Evolutionary conservation across 352 stramenopile genomes (phyloP).

Genomic region (Phytophthora pistaciae): DNA sequence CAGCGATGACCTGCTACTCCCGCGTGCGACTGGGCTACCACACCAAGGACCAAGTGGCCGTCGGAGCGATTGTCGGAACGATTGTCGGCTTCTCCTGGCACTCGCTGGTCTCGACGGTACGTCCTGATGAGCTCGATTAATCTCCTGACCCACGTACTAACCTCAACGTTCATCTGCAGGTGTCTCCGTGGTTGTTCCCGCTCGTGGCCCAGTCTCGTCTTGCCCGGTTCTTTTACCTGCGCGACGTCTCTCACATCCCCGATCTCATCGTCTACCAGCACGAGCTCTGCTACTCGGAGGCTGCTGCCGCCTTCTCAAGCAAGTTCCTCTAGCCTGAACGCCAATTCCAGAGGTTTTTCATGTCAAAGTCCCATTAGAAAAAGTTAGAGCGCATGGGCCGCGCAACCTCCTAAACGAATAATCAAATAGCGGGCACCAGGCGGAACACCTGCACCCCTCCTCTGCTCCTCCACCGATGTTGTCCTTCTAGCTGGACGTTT

Average conservation of each 20-base stretch:
- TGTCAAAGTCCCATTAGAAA: slow-evolving; percentile 31
- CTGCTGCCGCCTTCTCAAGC: slow-evolving; percentile 13
- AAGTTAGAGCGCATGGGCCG: slow-evolving; percentile 21
- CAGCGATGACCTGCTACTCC: slow-evolving; percentile 65
- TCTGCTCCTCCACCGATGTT: slow-evolving; percentile 10
- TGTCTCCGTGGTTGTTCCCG: slow-evolving; percentile 65
- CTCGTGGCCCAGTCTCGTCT: slow-evolving; percentile 47
- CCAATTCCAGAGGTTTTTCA: slow-evolving; percentile 16
- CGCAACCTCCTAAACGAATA: slow-evolving; percentile 39
- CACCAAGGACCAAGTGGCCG: slow-evolving; percentile 70
- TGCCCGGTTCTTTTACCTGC: slow-evolving; percentile 69
- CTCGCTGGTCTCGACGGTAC: slow-evolving; percentile 26
- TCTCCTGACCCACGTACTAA: background rate
- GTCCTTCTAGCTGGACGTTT: slow-evolving; percentile 31
- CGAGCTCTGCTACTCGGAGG: slow-evolving; percentile 49
- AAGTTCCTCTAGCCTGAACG: slow-evolving; percentile 12
- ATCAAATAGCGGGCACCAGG: slow-evolving; percentile 34
- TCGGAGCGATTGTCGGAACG: slow-evolving; percentile 56
- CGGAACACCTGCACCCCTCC: slow-evolving; percentile 9
- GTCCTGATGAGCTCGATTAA: background rate
- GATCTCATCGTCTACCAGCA: slow-evolving; percentile 86
- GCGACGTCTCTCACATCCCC: slow-evolving; percentile 79
- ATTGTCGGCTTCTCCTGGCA: slow-evolving; percentile 29
- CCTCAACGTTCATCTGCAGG: slow-evolving; percentile 24
- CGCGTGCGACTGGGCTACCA: slow-evolving; percentile 82